Conservation (phyloP, 768 basidiomycete genomes). For the Leccinum variicolor region DNA sequence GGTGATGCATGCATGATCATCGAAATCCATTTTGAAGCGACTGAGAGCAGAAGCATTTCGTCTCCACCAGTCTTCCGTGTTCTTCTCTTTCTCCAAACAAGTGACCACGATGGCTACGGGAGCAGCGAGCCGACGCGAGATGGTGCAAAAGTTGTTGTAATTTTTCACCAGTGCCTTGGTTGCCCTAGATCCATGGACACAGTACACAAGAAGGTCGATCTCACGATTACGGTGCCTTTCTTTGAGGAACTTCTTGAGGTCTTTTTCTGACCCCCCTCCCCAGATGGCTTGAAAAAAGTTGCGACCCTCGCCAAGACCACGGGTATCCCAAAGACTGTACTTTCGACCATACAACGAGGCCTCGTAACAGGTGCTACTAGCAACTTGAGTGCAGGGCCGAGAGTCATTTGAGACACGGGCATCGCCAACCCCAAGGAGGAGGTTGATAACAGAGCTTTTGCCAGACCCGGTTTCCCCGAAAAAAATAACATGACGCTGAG, state of each 20-base stretch:
- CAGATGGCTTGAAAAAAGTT: conserved; percentile 11
- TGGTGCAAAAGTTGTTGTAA: conserved; percentile 33
- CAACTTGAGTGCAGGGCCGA: conserved; percentile 16
- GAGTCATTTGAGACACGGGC: conserved; percentile 11
- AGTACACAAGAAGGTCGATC: conserved; percentile 39
- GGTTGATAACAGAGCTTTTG: conserved; percentile 29
- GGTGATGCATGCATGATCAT: conserved; percentile 39
- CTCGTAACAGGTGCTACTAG: background rate
- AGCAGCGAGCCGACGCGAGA: conserved; percentile 34
- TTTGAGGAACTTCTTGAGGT: conserved; percentile 19
- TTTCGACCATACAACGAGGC: background rate
- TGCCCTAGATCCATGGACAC: conserved; percentile 35
- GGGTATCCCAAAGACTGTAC: conserved; percentile 34
- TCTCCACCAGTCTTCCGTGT: conserved; percentile 32
- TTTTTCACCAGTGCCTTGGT: conserved; percentile 25
- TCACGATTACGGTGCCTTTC: conserved; percentile 23
- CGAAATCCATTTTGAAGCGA: conserved; percentile 28
- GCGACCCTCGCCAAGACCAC: conserved; percentile 33
- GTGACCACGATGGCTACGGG: conserved; percentile 38
- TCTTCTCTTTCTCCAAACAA: conserved; percentile 23
- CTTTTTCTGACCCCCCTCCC: conserved; percentile 8
- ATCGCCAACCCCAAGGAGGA: conserved; percentile 10
- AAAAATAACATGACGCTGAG: conserved; percentile 16
- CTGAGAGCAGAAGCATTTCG: conserved; percentile 27
- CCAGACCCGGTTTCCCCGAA: conserved; percentile 25